Percentiles rank a stretch among this genome's conserved stretches.
Evolutionary conservation across 768 basidiomycete genomes (phyloP).

Genomic region (Rhodotorula diobovata): DNA sequence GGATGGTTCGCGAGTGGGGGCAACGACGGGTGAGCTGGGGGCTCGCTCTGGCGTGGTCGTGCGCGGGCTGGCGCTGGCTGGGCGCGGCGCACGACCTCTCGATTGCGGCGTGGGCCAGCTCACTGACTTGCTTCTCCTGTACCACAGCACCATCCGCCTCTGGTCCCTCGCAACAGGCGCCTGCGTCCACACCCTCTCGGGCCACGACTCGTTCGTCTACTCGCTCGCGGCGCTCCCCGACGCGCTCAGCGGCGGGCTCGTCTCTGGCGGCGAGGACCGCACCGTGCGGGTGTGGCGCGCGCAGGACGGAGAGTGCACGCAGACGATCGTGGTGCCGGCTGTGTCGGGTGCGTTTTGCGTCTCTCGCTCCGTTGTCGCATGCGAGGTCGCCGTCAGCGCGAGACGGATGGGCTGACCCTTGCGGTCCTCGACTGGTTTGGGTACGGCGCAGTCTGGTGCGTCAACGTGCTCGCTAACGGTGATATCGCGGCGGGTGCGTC

Average conservation of each 20-base stretch:
- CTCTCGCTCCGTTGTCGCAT: no score
- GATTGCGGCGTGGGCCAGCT: no score
- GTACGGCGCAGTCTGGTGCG: slow-evolving; percentile 73
- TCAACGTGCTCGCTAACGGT: slow-evolving; percentile 77
- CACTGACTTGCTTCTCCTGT: no score
- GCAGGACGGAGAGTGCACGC: slow-evolving; percentile 77
- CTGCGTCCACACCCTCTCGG: slow-evolving; percentile 75
- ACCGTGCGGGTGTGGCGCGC: slow-evolving; percentile 80
- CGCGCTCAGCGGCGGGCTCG: slow-evolving; percentile 59
- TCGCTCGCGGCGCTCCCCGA: slow-evolving; percentile 73
- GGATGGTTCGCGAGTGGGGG: slow-evolving; percentile 86
- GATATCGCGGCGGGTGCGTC: slow-evolving; percentile 90
- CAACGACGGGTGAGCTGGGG: slow-evolving; percentile 70
- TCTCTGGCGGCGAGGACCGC: slow-evolving; percentile 92
- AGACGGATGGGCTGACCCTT: neutral
- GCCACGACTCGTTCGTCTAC: slow-evolving; percentile 96
- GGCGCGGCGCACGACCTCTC: no score
- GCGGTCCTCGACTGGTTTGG: no score
- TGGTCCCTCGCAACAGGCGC: slow-evolving; percentile 65
- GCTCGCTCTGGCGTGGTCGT: neutral
- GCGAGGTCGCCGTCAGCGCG: neutral
- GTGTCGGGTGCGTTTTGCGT: slow-evolving; percentile 68
- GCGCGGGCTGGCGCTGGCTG: no score
- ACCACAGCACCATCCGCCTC: slow-evolving; percentile 76
- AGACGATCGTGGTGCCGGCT: slow-evolving; percentile 86